Evolutionary conservation across 495 filamentous ascomycete species (phyloP).

Genomic region (Penicillium paxilli): DNA sequence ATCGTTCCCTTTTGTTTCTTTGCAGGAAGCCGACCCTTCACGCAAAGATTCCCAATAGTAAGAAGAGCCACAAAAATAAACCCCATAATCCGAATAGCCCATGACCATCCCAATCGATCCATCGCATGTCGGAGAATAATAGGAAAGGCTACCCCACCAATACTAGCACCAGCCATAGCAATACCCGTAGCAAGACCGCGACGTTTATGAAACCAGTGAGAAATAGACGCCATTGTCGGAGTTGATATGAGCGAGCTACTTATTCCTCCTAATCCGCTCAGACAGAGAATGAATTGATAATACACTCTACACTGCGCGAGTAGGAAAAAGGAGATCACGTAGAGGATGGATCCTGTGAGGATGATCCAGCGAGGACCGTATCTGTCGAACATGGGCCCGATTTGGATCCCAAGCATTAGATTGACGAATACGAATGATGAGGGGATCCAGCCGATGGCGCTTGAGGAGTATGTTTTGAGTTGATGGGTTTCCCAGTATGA

Average conservation of each 20-base stretch:
- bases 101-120: constrained; percentile 52
- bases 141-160: constrained; percentile 62
- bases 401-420: constrained; percentile 58
- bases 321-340: constrained; percentile 53
- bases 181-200: constrained; percentile 31
- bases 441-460: constrained; percentile 63
- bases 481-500: constrained; percentile 58
- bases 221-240: constrained; percentile 27
- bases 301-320: constrained; percentile 51
- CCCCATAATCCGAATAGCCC: constrained; percentile 57
- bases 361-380: constrained; percentile 54
- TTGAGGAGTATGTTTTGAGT: constrained; percentile 47
- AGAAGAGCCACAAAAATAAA: constrained; percentile 54
- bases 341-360: constrained; percentile 45
- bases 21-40: constrained; percentile 23
- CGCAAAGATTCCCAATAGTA: constrained; percentile 42
- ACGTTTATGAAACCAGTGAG: constrained; percentile 32
- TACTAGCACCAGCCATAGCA: constrained; percentile 26
- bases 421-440: constrained; percentile 60
- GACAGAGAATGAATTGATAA: constrained; percentile 64
- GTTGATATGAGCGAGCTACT: constrained; percentile 57
- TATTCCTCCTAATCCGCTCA: constrained; percentile 54
- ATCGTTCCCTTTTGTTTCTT: constrained; percentile 35
- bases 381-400: constrained; percentile 63
- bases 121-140: constrained; percentile 50